Conservation (phyloP, 2,329 filamentous ascomycete species). For the Graphilbum fragrans region DNA sequence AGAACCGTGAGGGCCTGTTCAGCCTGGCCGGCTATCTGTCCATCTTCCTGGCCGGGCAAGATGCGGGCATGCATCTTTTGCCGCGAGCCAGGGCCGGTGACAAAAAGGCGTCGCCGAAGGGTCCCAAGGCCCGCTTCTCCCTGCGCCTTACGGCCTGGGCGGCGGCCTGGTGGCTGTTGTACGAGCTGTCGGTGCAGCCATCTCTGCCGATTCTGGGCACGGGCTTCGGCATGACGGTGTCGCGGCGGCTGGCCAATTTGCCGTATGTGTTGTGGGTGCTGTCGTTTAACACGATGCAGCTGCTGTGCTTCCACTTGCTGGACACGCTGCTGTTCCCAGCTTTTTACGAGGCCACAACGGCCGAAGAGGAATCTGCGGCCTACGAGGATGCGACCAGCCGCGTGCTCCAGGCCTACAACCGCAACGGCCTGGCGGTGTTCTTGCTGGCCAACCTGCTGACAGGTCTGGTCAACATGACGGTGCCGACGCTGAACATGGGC, state of each 20-base stretch:
- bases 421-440: constrained; percentile 78
- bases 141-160: constrained; percentile 51
- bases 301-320: constrained; percentile 64
- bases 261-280: constrained; percentile 88
- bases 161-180: constrained; percentile 56
- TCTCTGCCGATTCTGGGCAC: constrained; percentile 40
- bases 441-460: constrained; percentile 81
- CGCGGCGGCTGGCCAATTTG: constrained; percentile 80
- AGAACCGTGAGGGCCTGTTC: constrained; percentile 92
- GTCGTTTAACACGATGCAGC: constrained; percentile 80
- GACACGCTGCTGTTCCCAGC: constrained; percentile 70
- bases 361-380: constrained; percentile 48
- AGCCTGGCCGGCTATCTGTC: constrained; percentile 89
- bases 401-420: constrained; percentile 74
- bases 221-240: constrained; percentile 65
- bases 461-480: constrained; percentile 74
- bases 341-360: constrained; percentile 40
- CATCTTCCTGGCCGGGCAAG: constrained; percentile 85
- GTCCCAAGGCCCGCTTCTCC: neutral
- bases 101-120: constrained; percentile 17
- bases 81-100: constrained; percentile 40
- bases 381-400: constrained; percentile 62
- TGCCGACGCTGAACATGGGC: constrained; percentile 67
- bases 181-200: constrained; percentile 45
- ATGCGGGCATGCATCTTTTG: constrained; percentile 68